phyloP scores from a whole-genome alignment of 2,329 filamentous ascomycete species.

The Colletotrichum sp. region DNA sequence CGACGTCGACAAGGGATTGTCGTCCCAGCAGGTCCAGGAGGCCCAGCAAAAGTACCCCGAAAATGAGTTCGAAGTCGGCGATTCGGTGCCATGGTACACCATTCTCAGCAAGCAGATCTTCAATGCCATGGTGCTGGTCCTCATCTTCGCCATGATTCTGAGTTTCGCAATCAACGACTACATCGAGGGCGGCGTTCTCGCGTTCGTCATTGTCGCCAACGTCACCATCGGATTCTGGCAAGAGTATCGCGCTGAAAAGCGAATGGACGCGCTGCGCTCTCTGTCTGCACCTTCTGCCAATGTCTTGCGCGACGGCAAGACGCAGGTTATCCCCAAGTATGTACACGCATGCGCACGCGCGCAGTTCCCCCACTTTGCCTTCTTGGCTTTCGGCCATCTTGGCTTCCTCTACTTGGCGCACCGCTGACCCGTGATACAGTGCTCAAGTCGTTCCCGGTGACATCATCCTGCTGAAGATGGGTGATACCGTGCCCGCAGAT shows the following conservation, averaged over 20 bases:
- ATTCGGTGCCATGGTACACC: constrained; percentile 72
- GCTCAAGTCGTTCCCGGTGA: constrained; percentile 75
- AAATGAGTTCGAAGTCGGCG: constrained; percentile 75
- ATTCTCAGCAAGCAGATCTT: constrained; percentile 75
- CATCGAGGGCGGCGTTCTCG: constrained; percentile 71
- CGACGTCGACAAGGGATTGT: constrained; percentile 71
- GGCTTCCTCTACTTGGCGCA: constrained; percentile 13
- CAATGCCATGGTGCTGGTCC: constrained; percentile 81
- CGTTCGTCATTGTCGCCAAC: constrained; percentile 72
- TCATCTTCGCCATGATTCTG: constrained; percentile 78
- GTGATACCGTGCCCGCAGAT: constrained; percentile 78
- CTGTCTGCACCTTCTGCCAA: constrained; percentile 68
- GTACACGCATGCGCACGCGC: constrained; percentile 28
- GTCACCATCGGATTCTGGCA: constrained; percentile 72
- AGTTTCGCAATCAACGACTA: constrained; percentile 71
- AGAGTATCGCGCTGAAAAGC: constrained; percentile 69
- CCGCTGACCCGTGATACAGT: constrained; percentile 37
- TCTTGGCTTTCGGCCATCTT: background rate
- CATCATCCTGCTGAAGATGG: constrained; percentile 70
- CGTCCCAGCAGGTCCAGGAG: constrained; percentile 61
- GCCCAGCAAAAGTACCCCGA: constrained; percentile 65
- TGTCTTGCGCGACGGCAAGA: constrained; percentile 65
- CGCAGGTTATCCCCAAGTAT: constrained; percentile 62
- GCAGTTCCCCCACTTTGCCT: background rate
- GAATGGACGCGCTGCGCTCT: constrained; percentile 68